Evolutionary conservation across 306 rosid species (phyloP), one percentile per base, ranked within the genome.

Genomic region (Leucaena leucocephala): DNA sequence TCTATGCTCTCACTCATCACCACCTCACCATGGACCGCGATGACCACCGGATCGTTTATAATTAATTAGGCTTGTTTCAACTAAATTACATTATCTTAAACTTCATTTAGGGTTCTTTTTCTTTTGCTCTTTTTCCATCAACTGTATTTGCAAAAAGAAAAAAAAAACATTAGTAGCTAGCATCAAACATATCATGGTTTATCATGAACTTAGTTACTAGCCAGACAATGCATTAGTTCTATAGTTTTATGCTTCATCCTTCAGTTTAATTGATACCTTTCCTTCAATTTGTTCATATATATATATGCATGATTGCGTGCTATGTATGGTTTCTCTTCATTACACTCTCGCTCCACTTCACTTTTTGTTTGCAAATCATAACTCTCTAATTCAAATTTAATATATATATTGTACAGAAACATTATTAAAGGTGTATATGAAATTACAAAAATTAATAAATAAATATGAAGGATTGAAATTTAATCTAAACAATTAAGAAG

Each of bases 131-230:
- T 35, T 67, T 42, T 6, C 48, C 43, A 10, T 71, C 58, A 52
- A 58, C 35, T 65, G 52, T 84, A 79, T 72, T 48, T 17, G 62
- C 61, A 4, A 50, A 50, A 50, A 50, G 17, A 17, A 6, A 52
- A 52, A 17, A 50, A 15, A 16, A 50, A 15, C 5, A 6, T 16
- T 13, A 7, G 16, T 10, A 58, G 36, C 5, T 67, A 58, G 82
- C 61, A 58, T 71, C 66, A 79, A 79, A 59, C 66, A 79, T 79
- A 75, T 80, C 35, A 71, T 84, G 84, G 77, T 52, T 79, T 58
- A 73, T 77, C 38, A 75, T 83, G 58, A 72, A 70, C 76, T 75
- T 79, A 69, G 84, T 52, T 75, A 43, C n/a, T 70, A 50, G 71
- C 79, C 65, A 68, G 4, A 78, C 61, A 48, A 74, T 70, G 63